Base-by-base conservation (phyloP, 2,329 filamentous ascomycete species). In the Mycocentrospora acerina region DNA sequence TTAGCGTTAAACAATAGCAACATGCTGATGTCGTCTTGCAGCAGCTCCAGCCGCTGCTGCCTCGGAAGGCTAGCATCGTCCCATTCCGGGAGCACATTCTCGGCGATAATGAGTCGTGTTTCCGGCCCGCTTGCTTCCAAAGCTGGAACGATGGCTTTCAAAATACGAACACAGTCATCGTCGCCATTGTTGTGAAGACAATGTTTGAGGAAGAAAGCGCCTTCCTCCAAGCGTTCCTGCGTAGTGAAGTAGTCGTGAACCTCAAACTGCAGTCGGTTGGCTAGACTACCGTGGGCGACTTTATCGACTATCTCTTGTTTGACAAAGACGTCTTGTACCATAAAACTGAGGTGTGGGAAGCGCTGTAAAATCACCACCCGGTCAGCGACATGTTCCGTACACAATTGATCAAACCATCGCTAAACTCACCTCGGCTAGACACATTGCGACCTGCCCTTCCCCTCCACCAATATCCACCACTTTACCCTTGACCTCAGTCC, bases 111-210 rank as follows among this genome's bases (percentile, higher is more conserved):
- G 24, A 25, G 12, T 7, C 7, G 24, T 7, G 24, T 25, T 7
- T 25, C 12, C 7, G 24, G 24, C 24, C 24, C 24, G 19, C 39
- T 47, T 4, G 36, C 30, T 35, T 55, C 54, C 42, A 69, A 39
- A 7, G 55, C 64, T 2, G 64, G 57, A 3, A 62, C 35, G 4
- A 68, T 28, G 7, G 48, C 46, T 15, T 40, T 37, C 14, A 70
- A 37, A 28, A 70, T 67, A 10, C 40, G 49, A 11, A 59, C 43
- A 17, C 55, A 58, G 18, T 69, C 57, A 14, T 50, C 45, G 39
- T 69, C 63, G 11, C 53, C 48, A 60, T 61, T 68, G 37, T 71
- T 67, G 42, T 71, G 68, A 18, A 67, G 45, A n/a, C 67, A 49
- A 33, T 59, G 27, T 29, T n/a, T 29, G 7, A 25, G 7, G 24